Evolutionary conservation across 805 yeast genomes (phyloP).

Genomic region (Hanseniaspora hatyaiensis): DNA sequence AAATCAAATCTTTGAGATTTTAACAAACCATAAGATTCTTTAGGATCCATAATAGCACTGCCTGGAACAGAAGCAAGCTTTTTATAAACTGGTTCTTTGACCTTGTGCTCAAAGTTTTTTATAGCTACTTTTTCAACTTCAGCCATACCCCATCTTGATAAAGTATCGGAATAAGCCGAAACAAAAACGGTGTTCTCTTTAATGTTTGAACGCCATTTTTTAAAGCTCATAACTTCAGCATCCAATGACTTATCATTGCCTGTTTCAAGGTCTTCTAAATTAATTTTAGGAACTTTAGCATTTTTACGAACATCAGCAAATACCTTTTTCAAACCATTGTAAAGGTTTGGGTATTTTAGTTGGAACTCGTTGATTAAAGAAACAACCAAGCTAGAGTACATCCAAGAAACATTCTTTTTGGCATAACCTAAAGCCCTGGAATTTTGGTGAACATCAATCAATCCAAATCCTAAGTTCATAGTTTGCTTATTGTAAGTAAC

Average conservation of each 20-base stretch:
- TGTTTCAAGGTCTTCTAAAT: conserved; percentile 25
- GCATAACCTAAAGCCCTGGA: conserved; percentile 84
- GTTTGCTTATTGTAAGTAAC: conserved; percentile 44
- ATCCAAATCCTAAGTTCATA: conserved; percentile 65
- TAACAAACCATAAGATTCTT: conserved; percentile 56
- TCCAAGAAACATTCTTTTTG: conserved; percentile 64
- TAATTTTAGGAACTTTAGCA: conserved; percentile 24
- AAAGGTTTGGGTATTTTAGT: conserved; percentile 49
- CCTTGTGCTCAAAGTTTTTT: conserved; percentile 30
- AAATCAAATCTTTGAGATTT: conserved; percentile 64
- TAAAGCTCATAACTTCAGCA: conserved; percentile 20
- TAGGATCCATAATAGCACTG: conserved; percentile 67
- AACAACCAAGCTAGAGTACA: conserved; percentile 64
- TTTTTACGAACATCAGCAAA: conserved; percentile 21
- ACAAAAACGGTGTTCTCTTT: conserved; percentile 50
- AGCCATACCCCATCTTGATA: conserved; percentile 52
- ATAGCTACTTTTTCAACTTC: conserved; percentile 55
- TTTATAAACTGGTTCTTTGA: conserved; percentile 38
- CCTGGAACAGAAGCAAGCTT: conserved; percentile 74
- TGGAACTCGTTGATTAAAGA: conserved; percentile 52
- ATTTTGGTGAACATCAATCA: conserved; percentile 70
- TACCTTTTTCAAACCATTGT: conserved; percentile 30
- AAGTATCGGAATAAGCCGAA: conserved; percentile 63
- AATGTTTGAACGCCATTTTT: conserved; percentile 38
- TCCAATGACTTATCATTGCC: neutral